Conservation (phyloP, 2,329 filamentous ascomycete genomes). For the Chalaropsis thielavioides region DNA sequence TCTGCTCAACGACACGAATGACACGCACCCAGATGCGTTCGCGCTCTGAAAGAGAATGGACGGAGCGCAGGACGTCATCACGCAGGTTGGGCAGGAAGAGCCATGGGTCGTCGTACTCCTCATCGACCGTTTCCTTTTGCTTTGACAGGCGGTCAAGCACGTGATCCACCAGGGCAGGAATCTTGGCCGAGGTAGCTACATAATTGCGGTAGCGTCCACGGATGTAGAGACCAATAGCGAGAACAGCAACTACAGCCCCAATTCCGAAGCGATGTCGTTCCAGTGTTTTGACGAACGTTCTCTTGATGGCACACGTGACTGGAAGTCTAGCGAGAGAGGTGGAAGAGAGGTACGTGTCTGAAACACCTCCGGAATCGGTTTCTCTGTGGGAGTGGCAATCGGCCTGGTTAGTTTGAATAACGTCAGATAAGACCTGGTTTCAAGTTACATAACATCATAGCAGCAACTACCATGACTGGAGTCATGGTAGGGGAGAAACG, state of each 20-base stretch:
- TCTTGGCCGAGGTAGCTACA: slow-evolving; percentile 50
- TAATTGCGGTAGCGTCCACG: slow-evolving; percentile 48
- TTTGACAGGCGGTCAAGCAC: slow-evolving; percentile 69
- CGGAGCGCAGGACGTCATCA: slow-evolving; percentile 74
- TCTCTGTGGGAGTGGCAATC: slow-evolving; percentile 57
- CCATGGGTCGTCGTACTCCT: slow-evolving; percentile 56
- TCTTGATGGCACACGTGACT: slow-evolving; percentile 65
- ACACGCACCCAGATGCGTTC: slow-evolving; percentile 78
- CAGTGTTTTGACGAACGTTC: slow-evolving; percentile 65
- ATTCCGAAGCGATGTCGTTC: slow-evolving; percentile 77
- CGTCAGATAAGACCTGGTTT: slow-evolving; percentile 27
- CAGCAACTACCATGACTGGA: slow-evolving; percentile 19
- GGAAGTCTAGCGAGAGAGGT: slow-evolving; percentile 85
- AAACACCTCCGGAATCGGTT: slow-evolving; percentile 46
- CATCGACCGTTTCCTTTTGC: slow-evolving; percentile 68
- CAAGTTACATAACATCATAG: slow-evolving; percentile 14
- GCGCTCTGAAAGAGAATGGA: slow-evolving; percentile 62
- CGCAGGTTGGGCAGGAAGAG: slow-evolving; percentile 78
- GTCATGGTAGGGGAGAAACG: slow-evolving; percentile 17
- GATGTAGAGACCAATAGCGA: slow-evolving; percentile 44
- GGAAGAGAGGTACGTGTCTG: slow-evolving; percentile 55
- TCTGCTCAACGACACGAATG: slow-evolving; percentile 72
- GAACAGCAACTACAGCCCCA: slow-evolving; percentile 45
- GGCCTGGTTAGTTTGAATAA: slow-evolving; percentile 73
- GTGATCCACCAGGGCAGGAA: slow-evolving; percentile 72